phyloP scores from a whole-genome alignment of 495 filamentous ascomycete genomes.

The Penicillium desertorum region DNA sequence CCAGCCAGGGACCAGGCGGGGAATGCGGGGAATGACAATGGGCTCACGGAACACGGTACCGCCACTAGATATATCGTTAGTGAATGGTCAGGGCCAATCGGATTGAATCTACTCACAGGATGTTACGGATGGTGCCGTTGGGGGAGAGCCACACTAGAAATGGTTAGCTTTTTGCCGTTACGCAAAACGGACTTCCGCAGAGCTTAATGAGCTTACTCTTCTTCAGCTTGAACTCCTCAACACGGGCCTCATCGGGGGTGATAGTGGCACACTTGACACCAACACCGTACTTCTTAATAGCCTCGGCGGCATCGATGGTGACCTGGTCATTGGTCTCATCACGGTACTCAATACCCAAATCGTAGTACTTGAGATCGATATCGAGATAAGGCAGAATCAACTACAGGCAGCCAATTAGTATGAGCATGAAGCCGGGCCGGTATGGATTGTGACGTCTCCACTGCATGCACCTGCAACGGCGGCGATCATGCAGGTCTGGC shows the following conservation, averaged over 20 bases:
- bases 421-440: slow-evolving; percentile 5
- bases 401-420: slow-evolving; percentile 40
- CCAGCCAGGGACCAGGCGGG: slow-evolving; percentile 92
- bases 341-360: slow-evolving; percentile 90
- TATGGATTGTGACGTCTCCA: slow-evolving; percentile 18
- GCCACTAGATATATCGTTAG: slow-evolving; percentile 49
- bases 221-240: slow-evolving; percentile 98
- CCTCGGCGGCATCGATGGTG: slow-evolving; percentile 89
- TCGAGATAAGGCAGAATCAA: slow-evolving; percentile 94
- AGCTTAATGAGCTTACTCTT: slow-evolving; percentile 61
- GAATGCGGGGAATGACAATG: slow-evolving; percentile 90
- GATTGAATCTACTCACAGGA: slow-evolving; percentile 51
- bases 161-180: slow-evolving; percentile 20
- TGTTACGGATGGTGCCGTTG: slow-evolving; percentile 97
- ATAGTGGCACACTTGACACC: slow-evolving; percentile 99
- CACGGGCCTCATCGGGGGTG: slow-evolving; percentile 93
- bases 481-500: slow-evolving; percentile 22
- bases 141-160: slow-evolving; percentile 90
- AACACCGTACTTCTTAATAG: slow-evolving; percentile 97
- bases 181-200: neutral
- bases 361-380: slow-evolving; percentile 98
- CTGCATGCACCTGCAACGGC: slow-evolving; percentile 22
- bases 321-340: slow-evolving; percentile 96
- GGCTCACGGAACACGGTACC: slow-evolving; percentile 98
- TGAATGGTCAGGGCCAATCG: neutral